Base-by-base conservation (phyloP, 352 stramenopile genomes). In the Phytopythium delawarense region DNA sequence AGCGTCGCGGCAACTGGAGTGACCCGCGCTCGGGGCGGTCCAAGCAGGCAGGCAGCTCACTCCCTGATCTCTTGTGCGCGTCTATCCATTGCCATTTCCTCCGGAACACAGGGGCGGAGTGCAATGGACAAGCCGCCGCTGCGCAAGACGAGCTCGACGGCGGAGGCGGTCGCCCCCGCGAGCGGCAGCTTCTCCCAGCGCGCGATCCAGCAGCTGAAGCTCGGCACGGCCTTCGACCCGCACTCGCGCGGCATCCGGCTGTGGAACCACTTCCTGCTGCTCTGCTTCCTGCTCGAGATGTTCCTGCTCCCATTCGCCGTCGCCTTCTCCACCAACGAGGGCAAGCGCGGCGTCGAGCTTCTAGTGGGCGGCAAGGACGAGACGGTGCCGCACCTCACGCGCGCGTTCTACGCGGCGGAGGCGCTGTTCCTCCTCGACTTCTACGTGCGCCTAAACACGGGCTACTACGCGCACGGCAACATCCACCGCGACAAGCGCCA, bases 391-490 rank as follows among this genome's bases (percentile, higher is more conserved):
- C 25, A 30, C 7, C 53, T 59, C 35, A 71, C 75, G 15, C 40
- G 49, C 2, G 63, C 62, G 1, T 71, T 87, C 23, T 80, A 82
- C 60, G 64, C 49, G 9, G 46, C 63, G 50, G 77, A 88, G 52
- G 20, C 61, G 23, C 62, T 88, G 37, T 88, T 88, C 59, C 37
- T 74, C 12, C 51, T 61, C 23, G 76, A 90, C 62, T 72, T 90
- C 53, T 81, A 75, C 63, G 70, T 90, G n/a, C 67, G 84, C 46
- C 35, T 80, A 28, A 75, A 87, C 62, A 85, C 75, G 20, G 78
- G 80, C 15, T 88, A 76, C 57, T 88, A 90, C 62, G 62, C 84
- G 45, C 67, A 74, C 46, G 75, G 78, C 57, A 81, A 82, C 37
- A 72, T 88, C 11, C 63, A 73, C 23, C 71, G 70, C 1, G 77